Base-by-base conservation (phyloP, 2,329 filamentous ascomycete species). In the Cordyceps farinosa region DNA sequence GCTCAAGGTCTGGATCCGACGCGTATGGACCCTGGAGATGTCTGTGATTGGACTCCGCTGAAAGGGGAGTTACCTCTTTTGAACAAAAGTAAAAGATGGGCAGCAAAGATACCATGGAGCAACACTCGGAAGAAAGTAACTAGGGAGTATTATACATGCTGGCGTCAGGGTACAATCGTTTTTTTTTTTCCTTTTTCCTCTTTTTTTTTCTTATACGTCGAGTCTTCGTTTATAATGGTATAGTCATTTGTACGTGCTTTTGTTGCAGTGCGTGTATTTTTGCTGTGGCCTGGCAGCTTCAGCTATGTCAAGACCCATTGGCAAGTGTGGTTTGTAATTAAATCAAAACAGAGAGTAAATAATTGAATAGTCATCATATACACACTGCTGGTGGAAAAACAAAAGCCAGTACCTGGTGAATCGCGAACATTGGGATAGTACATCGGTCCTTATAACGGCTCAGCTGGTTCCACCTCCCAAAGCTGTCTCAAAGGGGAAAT, bases 21-120 rank as follows among this genome's bases (percentile, higher is more conserved):
- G 95, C 71, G 95, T 99, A 65, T 99, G 95, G 95, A 99, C 95
- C 65, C 83, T 99, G 64, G 95, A 99, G 82, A 99, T 99, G 91
- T 95, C 91, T 74, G 91, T 95, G 61, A 95, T 96, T 75, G 91
- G 91, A 62, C 82, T 96, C 69, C 89, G 91, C 74, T 91, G 75
- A 71, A 29, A 11, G 36, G 66, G 62, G n/a, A 5, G 34, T 27
- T 22, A 22, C 2, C 42, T 30, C 36, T 36, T 56, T 62, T 57
- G 22, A 34, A 54, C 27, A 47, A 29, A 13, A 34, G 22, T 22
- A 47, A 54, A 47, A 60, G 30, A 29, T 32, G 55, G 42, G 34
- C 40, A 17, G 29, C 30, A 47, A 59, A 57, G 54, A 54, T 63
- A 54, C 60, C 60, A 62, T 38, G 42, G 44, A 62, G 52, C 52